Conservation (phyloP, 1,139 yeast species). For the Komagataea norvegica region DNA sequence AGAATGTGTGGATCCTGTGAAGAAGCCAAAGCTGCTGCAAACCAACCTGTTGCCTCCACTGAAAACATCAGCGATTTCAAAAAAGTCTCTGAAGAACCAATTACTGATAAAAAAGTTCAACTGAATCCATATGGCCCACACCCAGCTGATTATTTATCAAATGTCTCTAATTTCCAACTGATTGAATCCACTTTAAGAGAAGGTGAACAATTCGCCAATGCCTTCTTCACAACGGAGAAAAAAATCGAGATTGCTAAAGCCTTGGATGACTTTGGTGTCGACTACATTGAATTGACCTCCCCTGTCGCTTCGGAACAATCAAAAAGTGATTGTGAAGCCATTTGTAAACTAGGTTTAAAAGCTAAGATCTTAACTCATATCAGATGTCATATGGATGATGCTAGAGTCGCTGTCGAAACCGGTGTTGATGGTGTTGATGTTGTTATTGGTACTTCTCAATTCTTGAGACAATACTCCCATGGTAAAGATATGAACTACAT, state of each 20-base stretch:
- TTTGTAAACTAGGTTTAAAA: conserved; percentile 92
- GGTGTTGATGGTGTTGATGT: conserved; percentile 99
- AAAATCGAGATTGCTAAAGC: conserved; percentile 98
- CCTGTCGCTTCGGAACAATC: conserved; percentile 98
- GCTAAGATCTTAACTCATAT: conserved; percentile 91
- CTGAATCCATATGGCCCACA: conserved; percentile 91
- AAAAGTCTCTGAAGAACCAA: conserved; percentile 46
- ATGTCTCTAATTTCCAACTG: conserved; percentile 83
- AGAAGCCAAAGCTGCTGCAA: conserved; percentile 17
- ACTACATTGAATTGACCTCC: conserved; percentile 93
- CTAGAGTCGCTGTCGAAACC: conserved; percentile 92
- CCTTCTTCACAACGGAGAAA: conserved; percentile 91
- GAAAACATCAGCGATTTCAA: conserved; percentile 23
- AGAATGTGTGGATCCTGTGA: conserved; percentile 25
- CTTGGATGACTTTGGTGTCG: conserved; percentile 95
- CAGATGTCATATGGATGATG: conserved; percentile 99
- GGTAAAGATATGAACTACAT: conserved; percentile 99
- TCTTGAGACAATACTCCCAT: conserved; percentile 89
- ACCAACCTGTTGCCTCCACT: conserved; percentile 7
- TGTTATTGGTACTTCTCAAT: conserved; percentile 96
- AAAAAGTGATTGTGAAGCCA: conserved; percentile 92
- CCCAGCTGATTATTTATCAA: conserved; percentile 87
- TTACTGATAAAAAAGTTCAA: conserved; percentile 22
- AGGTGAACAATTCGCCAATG: conserved; percentile 98
- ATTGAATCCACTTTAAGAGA: conserved; percentile 96